Base-by-base conservation (phyloP, 2,329 filamentous ascomycete genomes). In the Fusarium tupiense region DNA sequence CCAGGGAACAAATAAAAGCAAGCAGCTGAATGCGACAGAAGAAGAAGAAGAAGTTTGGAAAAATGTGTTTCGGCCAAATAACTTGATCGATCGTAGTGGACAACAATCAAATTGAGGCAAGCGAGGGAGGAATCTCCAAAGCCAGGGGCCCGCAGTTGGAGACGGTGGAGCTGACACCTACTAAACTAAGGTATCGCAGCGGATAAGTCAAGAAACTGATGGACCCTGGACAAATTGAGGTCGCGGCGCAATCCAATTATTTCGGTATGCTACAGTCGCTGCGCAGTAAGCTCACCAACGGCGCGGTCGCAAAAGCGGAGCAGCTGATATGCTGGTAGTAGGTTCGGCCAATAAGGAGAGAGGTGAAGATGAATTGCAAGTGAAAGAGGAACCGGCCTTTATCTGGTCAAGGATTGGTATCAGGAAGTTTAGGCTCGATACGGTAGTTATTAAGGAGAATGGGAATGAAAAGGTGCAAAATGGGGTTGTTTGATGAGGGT, bases 111-210 rank as follows among this genome's bases (percentile, higher is more conserved):
- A 46, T 71, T 71, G 65, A 65, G 63, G 44, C 61, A 46, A 58
- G 54, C 71, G 72, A 74, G 65, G 67, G 67, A 70, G 62, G 72
- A 73, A 74, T 74, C 64, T 31, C 65, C 67, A 64, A 76, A 70
- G 63, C 60, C 64, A 66, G 72, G 76, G 69, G 76, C 72, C 69
- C 60, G 69, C 64, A 78, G 71, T 74, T 78, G 75, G 73, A 76
- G 66, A 78, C 65, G 43, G 72, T 75, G 72, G 72, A 61, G 53
- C 64, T 53, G 63, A 59, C 57, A 56, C 52, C 37, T 41, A n/a
- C 24, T 26, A 29, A 29, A 40, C 33, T 29, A 43, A 63, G 63
- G 58, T 66, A 69, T 62, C 44, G 58, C 50, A 60, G 56, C 59
- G 26, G 26, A 47, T 43, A 61, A 52, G 61, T 69, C 43, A 37